Evolutionary conservation across 805 yeast genomes (phyloP).

Genomic region (Kuraishia piskuri): DNA sequence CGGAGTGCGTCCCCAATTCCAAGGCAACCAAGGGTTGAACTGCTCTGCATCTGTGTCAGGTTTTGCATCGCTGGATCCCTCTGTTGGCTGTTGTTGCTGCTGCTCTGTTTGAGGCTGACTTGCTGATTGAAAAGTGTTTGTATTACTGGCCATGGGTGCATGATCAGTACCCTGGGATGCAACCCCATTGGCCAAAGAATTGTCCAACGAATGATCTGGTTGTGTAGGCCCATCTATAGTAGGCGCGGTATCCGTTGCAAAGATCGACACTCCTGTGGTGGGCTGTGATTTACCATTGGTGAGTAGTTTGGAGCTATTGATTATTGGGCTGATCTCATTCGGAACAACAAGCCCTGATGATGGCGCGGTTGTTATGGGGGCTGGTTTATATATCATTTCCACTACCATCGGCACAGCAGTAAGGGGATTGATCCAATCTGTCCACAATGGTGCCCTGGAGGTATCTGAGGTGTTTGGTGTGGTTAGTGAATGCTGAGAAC

Average conservation of each 20-base stretch:
- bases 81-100: neutral
- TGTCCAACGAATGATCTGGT: neutral
- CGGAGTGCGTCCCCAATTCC: conserved; percentile 10
- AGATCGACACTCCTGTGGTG: neutral
- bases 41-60: neutral
- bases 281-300: neutral
- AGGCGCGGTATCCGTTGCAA: neutral
- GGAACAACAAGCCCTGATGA: neutral
- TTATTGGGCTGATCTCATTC: neutral
- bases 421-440: neutral
- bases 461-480: neutral
- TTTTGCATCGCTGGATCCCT: neutral
- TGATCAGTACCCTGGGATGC: neutral
- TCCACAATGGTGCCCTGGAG: neutral
- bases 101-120: neutral
- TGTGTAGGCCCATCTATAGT: neutral
- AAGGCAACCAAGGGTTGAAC: conserved; percentile 9
- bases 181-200: neutral
- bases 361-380: neutral
- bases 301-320: neutral
- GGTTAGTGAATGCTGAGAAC: neutral
- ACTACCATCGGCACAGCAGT: neutral
- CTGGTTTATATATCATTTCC: neutral
- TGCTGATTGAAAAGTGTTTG: too few species aligned
- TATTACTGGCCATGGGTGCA: neutral